Conservation (phyloP, 768 basidiomycete genomes). For the Boletus barrowsii region DNA sequence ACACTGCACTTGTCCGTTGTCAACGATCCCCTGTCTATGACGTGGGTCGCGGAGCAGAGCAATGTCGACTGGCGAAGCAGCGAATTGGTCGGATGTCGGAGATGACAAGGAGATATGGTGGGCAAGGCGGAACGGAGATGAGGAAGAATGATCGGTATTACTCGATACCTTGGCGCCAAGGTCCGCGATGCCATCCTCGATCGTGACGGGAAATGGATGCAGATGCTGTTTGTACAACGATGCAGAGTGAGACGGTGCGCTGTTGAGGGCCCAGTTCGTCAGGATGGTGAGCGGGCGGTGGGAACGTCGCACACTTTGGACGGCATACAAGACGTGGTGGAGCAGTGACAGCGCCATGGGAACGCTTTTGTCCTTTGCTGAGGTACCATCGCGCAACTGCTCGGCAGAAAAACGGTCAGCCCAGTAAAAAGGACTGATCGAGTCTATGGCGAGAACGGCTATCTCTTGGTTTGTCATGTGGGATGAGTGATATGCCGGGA, state of each 20-base stretch:
- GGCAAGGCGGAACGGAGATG: conserved; percentile 33
- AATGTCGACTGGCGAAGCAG: conserved; percentile 14
- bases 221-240: conserved; percentile 53
- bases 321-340: conserved; percentile 44
- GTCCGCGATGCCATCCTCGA: conserved; percentile 11
- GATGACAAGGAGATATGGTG: conserved; percentile 40
- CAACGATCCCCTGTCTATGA: conserved; percentile 17
- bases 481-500: conserved; percentile 51
- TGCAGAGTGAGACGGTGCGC: conserved; percentile 16
- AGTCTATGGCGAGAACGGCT: conserved; percentile 70
- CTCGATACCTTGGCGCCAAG: conserved; percentile 12
- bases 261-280: conserved; percentile 60
- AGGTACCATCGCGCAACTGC: conserved; percentile 36
- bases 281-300: conserved; percentile 52
- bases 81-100: conserved; percentile 13
- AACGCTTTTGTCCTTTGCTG: conserved; percentile 7
- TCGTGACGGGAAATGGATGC: conserved; percentile 40
- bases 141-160: conserved; percentile 10
- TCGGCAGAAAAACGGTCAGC: conserved; percentile 64
- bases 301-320: conserved; percentile 47
- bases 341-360: conserved; percentile 31
- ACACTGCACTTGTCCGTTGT: conserved; percentile 24
- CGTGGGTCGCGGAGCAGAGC: conserved; percentile 15
- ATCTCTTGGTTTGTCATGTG: conserved; percentile 53
- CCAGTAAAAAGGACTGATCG: conserved; percentile 78